These are phyloP conservation scores for Trametes cingulata DNA, from an alignment of 768 basidiomycete genomes.

Conservation along the genomic window DNA sequence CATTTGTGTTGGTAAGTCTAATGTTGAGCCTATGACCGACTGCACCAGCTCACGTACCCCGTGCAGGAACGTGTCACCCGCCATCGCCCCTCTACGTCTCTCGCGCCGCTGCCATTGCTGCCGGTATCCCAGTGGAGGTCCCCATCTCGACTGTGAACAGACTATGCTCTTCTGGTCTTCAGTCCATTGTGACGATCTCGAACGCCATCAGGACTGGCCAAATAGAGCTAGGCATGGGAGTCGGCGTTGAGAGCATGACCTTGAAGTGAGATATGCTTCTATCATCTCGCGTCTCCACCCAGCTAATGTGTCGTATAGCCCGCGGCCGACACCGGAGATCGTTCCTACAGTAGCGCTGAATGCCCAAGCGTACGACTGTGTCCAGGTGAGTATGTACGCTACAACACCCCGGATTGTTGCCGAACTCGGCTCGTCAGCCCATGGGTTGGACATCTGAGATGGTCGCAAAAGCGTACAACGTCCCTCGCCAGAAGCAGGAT, in stretches of 20 bases:
- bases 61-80: constrained; percentile 75
- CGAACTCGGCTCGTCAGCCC: constrained; percentile 47
- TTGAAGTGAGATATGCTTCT: constrained; percentile 49
- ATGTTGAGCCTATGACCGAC: background rate
- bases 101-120: constrained; percentile 82
- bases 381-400: constrained; percentile 51
- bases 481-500: constrained; percentile 84
- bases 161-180: constrained; percentile 91
- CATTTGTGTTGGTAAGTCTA: constrained; percentile 72
- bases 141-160: constrained; percentile 92
- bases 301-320: constrained; percentile 39
- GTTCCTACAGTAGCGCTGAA: constrained; percentile 56
- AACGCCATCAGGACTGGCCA: constrained; percentile 84
- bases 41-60: background rate
- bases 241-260: constrained; percentile 83
- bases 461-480: constrained; percentile 78
- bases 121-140: constrained; percentile 83
- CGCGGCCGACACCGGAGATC: constrained; percentile 74
- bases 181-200: constrained; percentile 90
- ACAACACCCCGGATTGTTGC: background rate
- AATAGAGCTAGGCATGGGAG: constrained; percentile 82
- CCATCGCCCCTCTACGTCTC: constrained; percentile 83
- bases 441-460: constrained; percentile 97
- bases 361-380: constrained; percentile 71
- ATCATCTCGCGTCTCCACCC: background rate